Base-by-base conservation (phyloP, 495 filamentous ascomycete species). In the Talaromyces wortmannii region DNA sequence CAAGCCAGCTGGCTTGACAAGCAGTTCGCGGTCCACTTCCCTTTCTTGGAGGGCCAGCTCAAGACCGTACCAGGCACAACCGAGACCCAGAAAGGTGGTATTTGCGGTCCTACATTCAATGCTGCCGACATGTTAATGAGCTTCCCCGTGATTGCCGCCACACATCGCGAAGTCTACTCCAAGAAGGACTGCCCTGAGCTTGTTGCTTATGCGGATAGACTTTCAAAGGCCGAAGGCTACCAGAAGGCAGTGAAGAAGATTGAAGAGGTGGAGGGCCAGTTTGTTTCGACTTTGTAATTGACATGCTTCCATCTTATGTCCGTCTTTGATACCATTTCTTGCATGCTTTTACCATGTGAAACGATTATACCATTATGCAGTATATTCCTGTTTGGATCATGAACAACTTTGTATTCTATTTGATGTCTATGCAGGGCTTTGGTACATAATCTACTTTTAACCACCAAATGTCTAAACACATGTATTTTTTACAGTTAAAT, bases 61-160 rank as follows among this genome's bases (percentile, higher is more conserved):
- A 72, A 74, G 12, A 85, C 83, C 0, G 80, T 84, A 1, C 86
- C 86, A 0, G 57, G 76, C 6, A 53, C 52, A 12, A 53, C 17
- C 5, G 52, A 53, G 29, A 23, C 5, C 3, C 10, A 31, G 18
- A 18, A 42, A 32, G 76, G 77, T 7, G 89, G 89, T 3, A 69
- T 96, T 12, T 91, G 86, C 61, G 90, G 91, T 5, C 69, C 73
- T 11, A 69, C 83, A 48, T 72, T 97, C 18, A 90, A 88, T 0
- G 83, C 83, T 0, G 92, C 87, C 0, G 92, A 97, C 65, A 87
- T 97, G 43, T 63, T 94, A 61, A 73, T 95, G 70, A 83, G 79
- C 59, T 96, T 88, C 64, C 88, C 86, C 0, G 65, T 95, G 8
- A 75, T 83, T 30, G 79, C 79, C 3, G 80, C 75, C 6, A 74